Evolutionary conservation across 306 rosid genomes (phyloP).

Genomic region (Elaeagnus macrophylla): DNA sequence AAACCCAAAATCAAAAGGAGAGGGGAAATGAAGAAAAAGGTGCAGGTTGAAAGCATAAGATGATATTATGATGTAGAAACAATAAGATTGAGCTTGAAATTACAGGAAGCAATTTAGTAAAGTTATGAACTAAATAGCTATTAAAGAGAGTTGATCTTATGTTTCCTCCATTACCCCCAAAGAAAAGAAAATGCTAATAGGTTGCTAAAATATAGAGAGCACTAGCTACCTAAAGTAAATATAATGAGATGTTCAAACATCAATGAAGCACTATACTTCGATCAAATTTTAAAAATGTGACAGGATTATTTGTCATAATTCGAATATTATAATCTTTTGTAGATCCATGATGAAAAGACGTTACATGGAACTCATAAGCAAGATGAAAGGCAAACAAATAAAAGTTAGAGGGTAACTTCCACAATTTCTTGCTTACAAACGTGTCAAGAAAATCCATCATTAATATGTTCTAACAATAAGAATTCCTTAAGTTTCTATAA

Average conservation of each 20-base stretch:
- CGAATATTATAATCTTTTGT: not conserved
- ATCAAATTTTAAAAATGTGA: too few species aligned
- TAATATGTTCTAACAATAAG: not conserved
- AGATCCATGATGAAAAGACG: constrained; percentile 3
- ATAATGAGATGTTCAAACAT: too few species aligned
- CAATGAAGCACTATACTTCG: too few species aligned
- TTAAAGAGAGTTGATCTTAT: too few species aligned
- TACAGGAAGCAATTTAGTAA: too few species aligned
- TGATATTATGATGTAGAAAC: not conserved
- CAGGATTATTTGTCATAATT: not conserved
- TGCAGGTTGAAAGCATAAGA: not conserved
- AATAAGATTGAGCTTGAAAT: not conserved
- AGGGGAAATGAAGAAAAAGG: not conserved
- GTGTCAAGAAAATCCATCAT: not conserved
- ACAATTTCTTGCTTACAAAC: not conserved
- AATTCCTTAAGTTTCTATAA: not conserved
- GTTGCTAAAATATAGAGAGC: too few species aligned
- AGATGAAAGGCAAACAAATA: not conserved
- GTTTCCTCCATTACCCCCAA: too few species aligned
- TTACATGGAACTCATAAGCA: not conserved
- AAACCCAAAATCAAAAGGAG: not conserved
- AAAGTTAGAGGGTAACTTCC: not conserved
- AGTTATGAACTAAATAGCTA: too few species aligned
- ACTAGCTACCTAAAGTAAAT: too few species aligned
- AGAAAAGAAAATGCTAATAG: too few species aligned